Base-by-base conservation (phyloP, 2,329 filamentous ascomycete genomes). In the Arthrinium phaeospermum region DNA sequence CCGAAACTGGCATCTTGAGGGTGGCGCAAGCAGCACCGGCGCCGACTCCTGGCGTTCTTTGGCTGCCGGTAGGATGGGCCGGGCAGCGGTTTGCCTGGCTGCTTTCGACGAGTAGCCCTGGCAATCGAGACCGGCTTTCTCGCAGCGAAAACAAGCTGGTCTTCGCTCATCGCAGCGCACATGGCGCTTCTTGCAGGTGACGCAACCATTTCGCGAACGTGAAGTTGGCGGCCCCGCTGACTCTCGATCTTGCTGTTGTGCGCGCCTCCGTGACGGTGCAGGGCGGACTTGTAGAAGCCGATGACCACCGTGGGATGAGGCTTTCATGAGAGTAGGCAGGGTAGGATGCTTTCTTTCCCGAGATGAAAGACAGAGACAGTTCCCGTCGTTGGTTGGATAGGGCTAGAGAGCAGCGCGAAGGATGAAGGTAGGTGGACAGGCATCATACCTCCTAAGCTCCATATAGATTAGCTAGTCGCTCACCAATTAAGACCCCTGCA, bases 111-210 rank as follows among this genome's bases (percentile, higher is more conserved):
- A 37, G 53, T 61, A 61, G 30, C 53, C 53, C 3, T 61, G 16
- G 19, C 53, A 61, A 34, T 6, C 8, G 4, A 34, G 30, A 1
- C 53, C 53, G 30, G 53, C 53, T 30, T 61, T 61, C 34, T 61
- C 30, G 53, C 53, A 61, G 16, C 53, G 53, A n/a, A 37, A 19
- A 61, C 53, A 61, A 19, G 53, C 30, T 4, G 53, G 53, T 3
- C 34, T 61, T 37, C 53, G 53, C 53, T 61, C 53, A 16, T 61
- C 53, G 53, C 53, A 61, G 30, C 53, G 53, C 53, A 61, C 53
- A 37, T 61, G 53, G 12, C 53, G 53, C 53, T 61, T 61, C 53
- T 61, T 61, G 30, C 53, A 61, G 34, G 53, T 61, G 30, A 37
- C 53, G 53, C 53, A 61, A 30, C 53, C 53, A 22, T 61, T 61